phyloP scores from a whole-genome alignment of 305 asterid species.

The Solanum hybrid region DNA sequence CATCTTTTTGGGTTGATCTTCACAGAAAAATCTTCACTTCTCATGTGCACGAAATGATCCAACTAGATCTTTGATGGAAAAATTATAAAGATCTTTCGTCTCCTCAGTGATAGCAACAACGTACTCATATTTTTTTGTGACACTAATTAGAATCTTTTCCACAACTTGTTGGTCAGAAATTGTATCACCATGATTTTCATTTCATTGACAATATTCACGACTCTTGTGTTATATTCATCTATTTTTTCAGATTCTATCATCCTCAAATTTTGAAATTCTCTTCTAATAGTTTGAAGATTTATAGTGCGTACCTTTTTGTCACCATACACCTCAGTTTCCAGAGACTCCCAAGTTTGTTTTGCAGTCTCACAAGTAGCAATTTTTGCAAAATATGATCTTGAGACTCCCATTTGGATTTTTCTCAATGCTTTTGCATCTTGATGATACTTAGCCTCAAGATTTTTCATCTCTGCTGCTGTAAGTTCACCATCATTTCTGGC shows the following conservation, averaged over 20 bases:
- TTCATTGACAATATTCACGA: background rate
- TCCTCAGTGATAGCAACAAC: background rate
- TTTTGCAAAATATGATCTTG: background rate
- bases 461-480: background rate
- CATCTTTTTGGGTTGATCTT: background rate
- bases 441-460: background rate
- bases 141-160: background rate
- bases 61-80: background rate
- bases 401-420: background rate
- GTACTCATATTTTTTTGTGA: background rate
- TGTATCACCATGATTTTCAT: background rate
- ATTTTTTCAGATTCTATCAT: background rate
- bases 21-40: too few species aligned
- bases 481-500: background rate
- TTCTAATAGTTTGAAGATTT: too few species aligned
- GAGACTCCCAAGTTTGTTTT: too few species aligned
- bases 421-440: background rate
- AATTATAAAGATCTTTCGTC: background rate
- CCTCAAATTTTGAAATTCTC: background rate
- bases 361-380: background rate
- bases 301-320: too few species aligned
- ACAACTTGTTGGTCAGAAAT: background rate
- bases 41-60: background rate
- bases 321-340: too few species aligned
- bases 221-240: background rate